A percentile compares a stretch with the other conserved stretches of the same genome.
phyloP scores from a whole-genome alignment of 257 asterid species.

The Rauvolfia tetraphylla region DNA sequence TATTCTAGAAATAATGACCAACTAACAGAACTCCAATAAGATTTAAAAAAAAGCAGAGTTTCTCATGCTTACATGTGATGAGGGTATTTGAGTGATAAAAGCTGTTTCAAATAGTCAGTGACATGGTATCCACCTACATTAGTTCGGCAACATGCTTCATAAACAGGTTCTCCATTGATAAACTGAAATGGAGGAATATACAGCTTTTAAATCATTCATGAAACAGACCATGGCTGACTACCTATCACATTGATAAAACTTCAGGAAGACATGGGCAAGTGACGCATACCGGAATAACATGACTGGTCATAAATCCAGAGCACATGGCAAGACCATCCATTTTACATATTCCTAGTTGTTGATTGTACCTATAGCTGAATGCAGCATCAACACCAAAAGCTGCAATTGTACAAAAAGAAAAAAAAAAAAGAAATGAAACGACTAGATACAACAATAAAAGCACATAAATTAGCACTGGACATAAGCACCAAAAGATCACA shows the following conservation, averaged over 20 bases:
- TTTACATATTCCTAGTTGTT: constrained; percentile 65
- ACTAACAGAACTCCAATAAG: constrained; percentile 13
- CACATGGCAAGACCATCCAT: constrained; percentile 78
- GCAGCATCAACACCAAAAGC: constrained; percentile 97
- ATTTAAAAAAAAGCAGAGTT: constrained; percentile 12
- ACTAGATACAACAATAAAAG: neutral
- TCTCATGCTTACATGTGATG: constrained; percentile 77
- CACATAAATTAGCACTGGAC: neutral
- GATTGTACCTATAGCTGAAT: constrained; percentile 88
- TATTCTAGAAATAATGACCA: constrained; percentile 20
- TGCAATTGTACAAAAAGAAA: constrained; percentile 30
- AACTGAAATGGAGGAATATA: constrained; percentile 47
- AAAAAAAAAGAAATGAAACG: neutral
- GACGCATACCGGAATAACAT: constrained; percentile 86
- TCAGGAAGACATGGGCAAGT: constrained; percentile 8
- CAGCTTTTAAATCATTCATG: neutral
- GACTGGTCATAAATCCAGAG: constrained; percentile 90
- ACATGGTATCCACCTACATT: constrained; percentile 96
- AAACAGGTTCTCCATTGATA: constrained; percentile 89
- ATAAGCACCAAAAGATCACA: neutral
- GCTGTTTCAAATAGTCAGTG: constrained; percentile 94
- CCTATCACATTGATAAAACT: neutral
- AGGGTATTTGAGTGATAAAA: constrained; percentile 94
- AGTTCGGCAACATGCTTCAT: constrained; percentile 88
- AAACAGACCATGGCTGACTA: neutral